Evolutionary conservation across 495 filamentous ascomycete genomes (phyloP), one percentile per base, ranked within the genome.

Genomic region (Staphylotrichum tortipilum): DNA sequence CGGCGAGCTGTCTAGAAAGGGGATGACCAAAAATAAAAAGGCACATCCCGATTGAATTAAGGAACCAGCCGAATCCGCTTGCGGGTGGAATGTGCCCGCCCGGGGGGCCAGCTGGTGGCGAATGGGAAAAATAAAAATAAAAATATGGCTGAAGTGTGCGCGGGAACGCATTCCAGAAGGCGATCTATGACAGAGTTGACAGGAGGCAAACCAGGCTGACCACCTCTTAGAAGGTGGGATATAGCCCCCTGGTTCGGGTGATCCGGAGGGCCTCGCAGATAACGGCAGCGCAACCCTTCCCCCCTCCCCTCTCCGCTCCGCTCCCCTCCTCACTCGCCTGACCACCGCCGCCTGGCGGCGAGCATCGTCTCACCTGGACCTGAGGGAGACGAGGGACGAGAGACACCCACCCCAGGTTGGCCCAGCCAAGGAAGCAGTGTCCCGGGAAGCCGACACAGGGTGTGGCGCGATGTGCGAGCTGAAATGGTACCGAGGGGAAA

Each of bases 171-270:
- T 17, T 15, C 6, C 14, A 37, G 21, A 36, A 12, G 23, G 14
- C 10, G 9, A 33, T 18, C 24, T 4, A n/a, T 22, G 7, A 22
- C 7, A n/a, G 9, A 14, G 44, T 34, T 57, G 21, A 33, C 44
- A 48, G 49, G 53, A 53, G 19, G 42, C 22, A 34, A 55, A 57
- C 51, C 54, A 43, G 47, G 54, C 54, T 51, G 47, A 36, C 37
- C 44, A 46, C 46, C 43, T 50, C 49, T 49, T 40, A 29, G 31
- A 46, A 46, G n/a, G 18, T 57, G 50, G 44, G 47, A 57, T 57
- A 52, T 52, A 49, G 49, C n/a, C 47, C 44, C n/a, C 30, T 43
- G 24, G 31, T 41, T 54, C 46, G 47, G 50, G 29, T 46, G 34
- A 60, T 42, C 53, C 53, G 50, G 47, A 45, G 39, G 30, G 36